Percentiles rank a stretch among this genome's conserved stretches.
Conservation (phyloP, 23 red algal species). For the Rhodosorus marinus region DNA sequence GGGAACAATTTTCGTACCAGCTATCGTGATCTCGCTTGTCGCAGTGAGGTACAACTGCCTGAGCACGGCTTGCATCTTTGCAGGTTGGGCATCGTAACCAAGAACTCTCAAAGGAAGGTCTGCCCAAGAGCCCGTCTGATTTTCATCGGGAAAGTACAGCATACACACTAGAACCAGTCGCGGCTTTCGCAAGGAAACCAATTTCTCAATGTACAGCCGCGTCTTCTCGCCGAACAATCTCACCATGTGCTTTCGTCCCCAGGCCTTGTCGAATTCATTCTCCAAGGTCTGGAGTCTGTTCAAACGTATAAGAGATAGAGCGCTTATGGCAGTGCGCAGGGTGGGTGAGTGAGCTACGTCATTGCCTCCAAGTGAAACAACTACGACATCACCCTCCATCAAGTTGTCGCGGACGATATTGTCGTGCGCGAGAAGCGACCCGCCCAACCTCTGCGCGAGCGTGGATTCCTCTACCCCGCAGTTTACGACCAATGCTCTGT, state of each 20-base stretch:
- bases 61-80: slow-evolving; percentile 23
- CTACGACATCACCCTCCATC: slow-evolving; percentile 7
- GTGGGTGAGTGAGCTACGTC: slow-evolving; percentile 32
- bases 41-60: neutral
- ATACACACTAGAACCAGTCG: slow-evolving; percentile 17
- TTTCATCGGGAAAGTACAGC: slow-evolving; percentile 33
- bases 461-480: slow-evolving; percentile 43
- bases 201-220: neutral
- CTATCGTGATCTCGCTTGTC: slow-evolving; percentile 2
- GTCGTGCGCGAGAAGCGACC: slow-evolving; percentile 10
- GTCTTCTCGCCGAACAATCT: slow-evolving; percentile 13
- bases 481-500: slow-evolving; percentile 7
- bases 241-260: slow-evolving; percentile 4
- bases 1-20: slow-evolving; percentile 3
- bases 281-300: neutral
- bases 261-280: neutral
- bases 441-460: neutral
- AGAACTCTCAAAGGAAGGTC: slow-evolving; percentile 10
- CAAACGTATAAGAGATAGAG: slow-evolving; percentile 6
- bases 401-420: slow-evolving; percentile 17
- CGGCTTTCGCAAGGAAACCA: slow-evolving; percentile 5
- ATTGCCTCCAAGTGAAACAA: slow-evolving; percentile 50
- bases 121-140: slow-evolving; percentile 13
- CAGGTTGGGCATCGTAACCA: slow-evolving; percentile 10
- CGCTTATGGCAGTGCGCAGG: slow-evolving; percentile 6